Conservation (phyloP, 345 rosid genomes). For the Theobroma cacao region DNA sequence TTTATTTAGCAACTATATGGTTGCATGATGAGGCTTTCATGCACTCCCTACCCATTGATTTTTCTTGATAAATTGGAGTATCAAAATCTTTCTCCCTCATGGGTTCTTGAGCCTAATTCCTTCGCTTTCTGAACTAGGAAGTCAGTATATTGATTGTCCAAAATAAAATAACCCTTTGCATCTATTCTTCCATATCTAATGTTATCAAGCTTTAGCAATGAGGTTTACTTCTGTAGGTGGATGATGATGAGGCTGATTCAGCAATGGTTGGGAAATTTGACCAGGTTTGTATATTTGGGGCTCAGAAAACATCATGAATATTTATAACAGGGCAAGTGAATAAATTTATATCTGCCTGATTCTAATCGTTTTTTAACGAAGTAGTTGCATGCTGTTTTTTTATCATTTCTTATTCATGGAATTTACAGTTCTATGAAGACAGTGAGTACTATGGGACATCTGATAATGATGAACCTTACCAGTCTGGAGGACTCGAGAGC, state of each 20-base stretch:
- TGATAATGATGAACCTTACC: background rate
- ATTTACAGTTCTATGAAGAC: slow-evolving; percentile 20
- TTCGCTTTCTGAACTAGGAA: background rate
- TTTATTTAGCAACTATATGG: no score
- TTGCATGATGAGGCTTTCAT: no score
- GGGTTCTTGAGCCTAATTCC: background rate
- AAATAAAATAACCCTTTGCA: background rate
- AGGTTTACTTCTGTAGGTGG: slow-evolving; percentile 17
- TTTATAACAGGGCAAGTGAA: background rate
- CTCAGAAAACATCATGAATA: background rate
- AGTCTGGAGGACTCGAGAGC: background rate
- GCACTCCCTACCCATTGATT: background rate
- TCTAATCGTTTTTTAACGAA: background rate
- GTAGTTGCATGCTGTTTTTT: background rate
- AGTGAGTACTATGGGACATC: background rate
- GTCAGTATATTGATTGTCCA: slow-evolving; percentile 7
- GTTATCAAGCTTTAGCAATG: slow-evolving; percentile 11
- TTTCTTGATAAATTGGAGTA: background rate
- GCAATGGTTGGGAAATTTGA: slow-evolving; percentile 27
- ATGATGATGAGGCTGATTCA: slow-evolving; percentile 42
- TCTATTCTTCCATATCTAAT: background rate
- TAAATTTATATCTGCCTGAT: background rate
- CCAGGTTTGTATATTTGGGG: slow-evolving; percentile 20
- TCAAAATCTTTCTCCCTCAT: background rate
- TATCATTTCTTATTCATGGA: background rate